Conservation (phyloP, 2,329 filamentous ascomycete genomes). For the Neospermospora avenae region DNA sequence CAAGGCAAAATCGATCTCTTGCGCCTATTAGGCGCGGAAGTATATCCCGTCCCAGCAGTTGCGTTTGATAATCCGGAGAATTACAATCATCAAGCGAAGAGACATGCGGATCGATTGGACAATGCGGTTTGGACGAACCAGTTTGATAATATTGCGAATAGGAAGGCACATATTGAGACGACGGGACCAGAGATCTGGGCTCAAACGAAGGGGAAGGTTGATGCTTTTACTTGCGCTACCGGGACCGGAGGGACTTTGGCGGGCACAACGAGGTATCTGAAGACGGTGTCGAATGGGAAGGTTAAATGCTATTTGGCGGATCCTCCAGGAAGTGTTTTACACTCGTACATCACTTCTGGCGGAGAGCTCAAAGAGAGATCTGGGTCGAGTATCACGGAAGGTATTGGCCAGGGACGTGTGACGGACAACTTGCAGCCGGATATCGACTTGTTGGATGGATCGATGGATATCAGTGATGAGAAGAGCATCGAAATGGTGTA, state of each 20-base stretch:
- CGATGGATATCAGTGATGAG: conserved; percentile 81
- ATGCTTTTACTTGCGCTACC: conserved; percentile 94
- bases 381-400: conserved; percentile 92
- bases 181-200: conserved; percentile 97
- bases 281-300: conserved; percentile 71
- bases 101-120: conserved; percentile 81
- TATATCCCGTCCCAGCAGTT: conserved; percentile 92
- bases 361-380: conserved; percentile 77
- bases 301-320: conserved; percentile 91
- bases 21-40: conserved; percentile 86
- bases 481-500: conserved; percentile 98
- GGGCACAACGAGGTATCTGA: conserved; percentile 83
- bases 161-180: conserved; percentile 91
- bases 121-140: conserved; percentile 99
- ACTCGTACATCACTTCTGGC: conserved; percentile 84
- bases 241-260: conserved; percentile 91
- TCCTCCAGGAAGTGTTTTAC: conserved; percentile 87
- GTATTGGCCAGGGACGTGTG: conserved; percentile 92
- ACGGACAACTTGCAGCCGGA: conserved; percentile 93
- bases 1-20: conserved; percentile 97
- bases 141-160: conserved; percentile 95
- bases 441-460: conserved; percentile 78
- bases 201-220: conserved; percentile 80
- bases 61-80: conserved; percentile 93
- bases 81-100: conserved; percentile 93